Evolutionary conservation across 805 yeast species (phyloP), one percentile per base, ranked within the genome.

Genomic region (Yarrowia yakushimensis): DNA sequence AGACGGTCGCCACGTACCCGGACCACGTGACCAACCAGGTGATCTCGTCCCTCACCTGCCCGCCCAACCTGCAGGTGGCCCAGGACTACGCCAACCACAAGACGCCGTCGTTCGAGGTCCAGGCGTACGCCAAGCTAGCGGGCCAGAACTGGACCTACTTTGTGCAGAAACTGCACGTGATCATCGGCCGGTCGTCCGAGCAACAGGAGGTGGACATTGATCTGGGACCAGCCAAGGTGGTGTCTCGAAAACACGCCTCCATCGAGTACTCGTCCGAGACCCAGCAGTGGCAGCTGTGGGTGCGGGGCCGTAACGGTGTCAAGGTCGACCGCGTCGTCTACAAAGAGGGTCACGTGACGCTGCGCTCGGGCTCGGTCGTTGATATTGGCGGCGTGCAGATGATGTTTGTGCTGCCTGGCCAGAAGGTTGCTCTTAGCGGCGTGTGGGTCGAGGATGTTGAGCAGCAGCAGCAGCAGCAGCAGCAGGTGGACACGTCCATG

Each of bases 361-460:
- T 94, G 63, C 81, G 82, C 60, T 86, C 96, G 1, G 99, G 99
- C n/a, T 88, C 93, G 42, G 84, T 94, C 17, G 75, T 94, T 63
- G 99, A 94, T 69, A 85, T 94, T 48, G 98, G 98, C 17, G 97
- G 97, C 6, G 91, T 97, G 11, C 98, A 94, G 75, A 94, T 94
- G 98, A 93, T 94, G 96, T 94, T 94, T 72, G 94, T 94, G 37
- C 78, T 94, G 67, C 99, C 99, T 1, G 97, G 92, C 72, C 85
- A 89, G 4, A 83, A 52, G 33, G 43, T 36, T 13, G 59, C 34
- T 25, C 25, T 52, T 15, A 52, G 59, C 25, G 43, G 43, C 1
- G 59, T 52, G 2, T 52, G 42, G 43, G 61, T 36, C 42, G 63
- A 34, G 25, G 63, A 34, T 8, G 18, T 23, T 9, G 45, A 33